phyloP scores from a whole-genome alignment of 352 stramenopile species.

The Pythium phragmiticola region DNA sequence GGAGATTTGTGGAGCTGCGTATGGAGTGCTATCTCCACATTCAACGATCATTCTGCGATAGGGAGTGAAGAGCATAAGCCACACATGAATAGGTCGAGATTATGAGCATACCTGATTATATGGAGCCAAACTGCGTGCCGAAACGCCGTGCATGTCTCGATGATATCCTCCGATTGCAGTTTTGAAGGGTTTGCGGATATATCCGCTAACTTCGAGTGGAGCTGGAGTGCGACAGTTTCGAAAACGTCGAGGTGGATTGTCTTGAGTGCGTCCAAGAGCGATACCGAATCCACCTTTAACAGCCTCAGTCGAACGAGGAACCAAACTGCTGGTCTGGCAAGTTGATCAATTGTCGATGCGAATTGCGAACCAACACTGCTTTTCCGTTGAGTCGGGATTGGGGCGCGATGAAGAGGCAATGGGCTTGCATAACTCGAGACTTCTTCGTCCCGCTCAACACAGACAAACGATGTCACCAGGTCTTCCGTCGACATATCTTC shows the following conservation, averaged over 20 bases:
- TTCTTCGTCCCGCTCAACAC: neutral
- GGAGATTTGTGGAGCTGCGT: neutral
- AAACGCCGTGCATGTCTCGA: conserved; percentile 54
- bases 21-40: neutral
- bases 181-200: conserved; percentile 51
- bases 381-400: neutral
- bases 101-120: conserved; percentile 42
- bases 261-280: conserved; percentile 5
- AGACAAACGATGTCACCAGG: conserved; percentile 19
- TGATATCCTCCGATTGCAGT: conserved; percentile 41
- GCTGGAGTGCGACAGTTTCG: conserved; percentile 46
- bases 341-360: conserved; percentile 12
- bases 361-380: neutral
- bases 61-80: neutral
- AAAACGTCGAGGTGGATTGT: conserved; percentile 42
- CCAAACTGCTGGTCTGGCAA: conserved; percentile 25
- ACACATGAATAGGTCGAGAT: neutral
- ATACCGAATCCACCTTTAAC: conserved; percentile 9
- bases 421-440: neutral
- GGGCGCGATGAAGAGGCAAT: neutral
- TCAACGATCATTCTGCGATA: conserved; percentile 6
- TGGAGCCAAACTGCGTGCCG: conserved; percentile 65
- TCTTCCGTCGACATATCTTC: conserved; percentile 20
- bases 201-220: conserved; percentile 37
- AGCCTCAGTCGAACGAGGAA: conserved; percentile 16